Evolutionary conservation across 192 early-diverging fungal species (phyloP).

Genomic region (Dissophora globulifera): DNA sequence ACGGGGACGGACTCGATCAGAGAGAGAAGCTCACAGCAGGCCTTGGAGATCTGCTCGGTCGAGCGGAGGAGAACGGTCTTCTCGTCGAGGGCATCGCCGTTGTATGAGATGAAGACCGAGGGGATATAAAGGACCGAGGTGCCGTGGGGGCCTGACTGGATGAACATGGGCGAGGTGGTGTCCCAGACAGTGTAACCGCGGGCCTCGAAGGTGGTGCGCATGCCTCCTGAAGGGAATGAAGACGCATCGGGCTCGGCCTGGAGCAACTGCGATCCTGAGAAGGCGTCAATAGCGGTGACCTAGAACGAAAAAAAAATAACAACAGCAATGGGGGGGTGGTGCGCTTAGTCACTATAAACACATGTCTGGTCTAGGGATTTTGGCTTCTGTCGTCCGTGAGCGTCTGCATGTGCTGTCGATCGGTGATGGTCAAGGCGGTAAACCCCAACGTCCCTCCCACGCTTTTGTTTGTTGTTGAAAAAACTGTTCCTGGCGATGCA

Average conservation of each 20-base stretch:
- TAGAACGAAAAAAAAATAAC: not conserved
- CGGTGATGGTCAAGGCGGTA: no score
- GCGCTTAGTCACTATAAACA: no score
- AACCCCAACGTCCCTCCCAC: no score
- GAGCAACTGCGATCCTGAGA: slow-evolving; percentile 96
- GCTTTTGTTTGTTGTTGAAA: no score
- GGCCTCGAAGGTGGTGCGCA: slow-evolving; percentile 98
- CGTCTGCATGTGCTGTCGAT: not conserved
- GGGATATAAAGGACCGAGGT: slow-evolving; percentile 96
- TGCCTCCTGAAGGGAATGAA: slow-evolving; percentile 98
- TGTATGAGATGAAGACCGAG: slow-evolving; percentile 99
- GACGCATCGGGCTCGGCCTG: slow-evolving; percentile 99
- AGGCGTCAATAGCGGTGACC: slow-evolving; percentile 85
- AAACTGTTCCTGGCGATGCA: no score
- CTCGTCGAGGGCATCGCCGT: slow-evolving; percentile 98
- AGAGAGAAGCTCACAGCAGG: slow-evolving; percentile 81
- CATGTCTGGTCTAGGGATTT: slow-evolving; percentile 23
- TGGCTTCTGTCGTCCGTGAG: not conserved
- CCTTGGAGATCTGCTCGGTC: slow-evolving; percentile 84
- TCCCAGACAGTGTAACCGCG: slow-evolving; percentile 99
- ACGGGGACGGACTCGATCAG: slow-evolving; percentile 74
- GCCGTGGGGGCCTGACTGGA: slow-evolving; percentile 91
- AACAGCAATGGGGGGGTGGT: not conserved
- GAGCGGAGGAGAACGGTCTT: slow-evolving; percentile 98
- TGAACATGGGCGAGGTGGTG: slow-evolving; percentile 95